Evolutionary conservation across 176 grass and related monocot genomes (phyloP).

Genomic region (Carex scoparia): DNA sequence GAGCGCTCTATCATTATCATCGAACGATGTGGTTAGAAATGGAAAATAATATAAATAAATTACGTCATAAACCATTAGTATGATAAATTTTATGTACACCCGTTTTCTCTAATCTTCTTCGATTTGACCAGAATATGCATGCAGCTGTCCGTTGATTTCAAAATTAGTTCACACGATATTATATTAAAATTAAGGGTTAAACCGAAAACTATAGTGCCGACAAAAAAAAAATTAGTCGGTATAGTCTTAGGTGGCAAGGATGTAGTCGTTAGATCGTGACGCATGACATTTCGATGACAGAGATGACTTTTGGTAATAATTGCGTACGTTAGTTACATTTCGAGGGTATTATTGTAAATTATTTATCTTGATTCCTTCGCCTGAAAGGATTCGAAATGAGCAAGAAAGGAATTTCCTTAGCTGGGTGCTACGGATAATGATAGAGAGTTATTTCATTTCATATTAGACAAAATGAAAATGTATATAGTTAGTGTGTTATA

Average conservation of each 20-base stretch:
- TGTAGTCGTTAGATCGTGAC: conserved; percentile 1
- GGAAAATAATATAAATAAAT: background rate
- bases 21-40: too few species aligned
- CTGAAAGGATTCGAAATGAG: conserved; percentile 1
- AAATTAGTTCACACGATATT: background rate
- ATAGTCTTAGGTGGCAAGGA: background rate
- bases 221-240: background rate
- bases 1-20: too few species aligned
- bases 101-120: background rate
- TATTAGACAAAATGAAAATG: too few species aligned
- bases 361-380: conserved; percentile 1
- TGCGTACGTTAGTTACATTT: background rate
- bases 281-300: background rate
- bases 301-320: background rate
- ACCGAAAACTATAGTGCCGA: background rate
- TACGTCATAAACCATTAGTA: background rate
- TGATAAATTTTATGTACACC: background rate
- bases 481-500: too few species aligned
- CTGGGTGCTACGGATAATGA: background rate
- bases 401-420: background rate
- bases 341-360: background rate
- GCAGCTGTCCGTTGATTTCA: background rate
- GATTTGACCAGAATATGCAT: background rate
- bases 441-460: too few species aligned
- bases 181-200: background rate